Base-by-base conservation (phyloP, 208 protist genomes). In the Acanthamoeba pearcei region DNA sequence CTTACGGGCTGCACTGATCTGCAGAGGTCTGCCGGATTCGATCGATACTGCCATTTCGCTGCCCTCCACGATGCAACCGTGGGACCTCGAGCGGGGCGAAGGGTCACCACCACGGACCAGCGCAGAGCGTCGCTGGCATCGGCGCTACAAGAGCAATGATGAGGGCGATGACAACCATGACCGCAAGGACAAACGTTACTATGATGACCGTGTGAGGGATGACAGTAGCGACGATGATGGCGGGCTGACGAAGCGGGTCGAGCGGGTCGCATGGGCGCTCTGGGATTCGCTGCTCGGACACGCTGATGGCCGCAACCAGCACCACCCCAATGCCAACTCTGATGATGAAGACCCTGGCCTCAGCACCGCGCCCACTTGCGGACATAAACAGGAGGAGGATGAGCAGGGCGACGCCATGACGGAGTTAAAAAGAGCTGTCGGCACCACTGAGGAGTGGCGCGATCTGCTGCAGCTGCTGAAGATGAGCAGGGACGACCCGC, bases 1-100 rank as follows among this genome's bases (percentile, higher is more conserved):
- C 66, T 74, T 10, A 74, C n/a, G n/a, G n/a, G n/a, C n/a, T 4
- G 1, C 66, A 0, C 19, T 13, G 3, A 35, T 46, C 2, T 29
- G n/a, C 29, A 78, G 76, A 1, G 46, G 46, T 85, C 24, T 85
- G 35, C 76, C 76, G 22, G 76, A 85, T 22, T 85, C 76, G 19
- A 85, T 85, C 35, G 76, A 85, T 85, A 57, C 76, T 24, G 76
- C 76, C 15, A 55, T 85, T 32, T 85, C 76, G 32, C 76, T 85
- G 35, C 76, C 76, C 27, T 49, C 76, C 22, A 9, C 46, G 8
- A 57, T 82, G 32, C 8, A 55, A 19, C 57, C 12, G 5, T 19
- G 13, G 1, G 57, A 64, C 57, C 57, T 64, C 2, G 57, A 64
- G 57, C 57, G 22, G n/a, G 57, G 57, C 57, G 57, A 64, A 1